Evolutionary conservation across 2,329 filamentous ascomycete genomes (phyloP).

Genomic region (Pseudogymnoascus sp.): DNA sequence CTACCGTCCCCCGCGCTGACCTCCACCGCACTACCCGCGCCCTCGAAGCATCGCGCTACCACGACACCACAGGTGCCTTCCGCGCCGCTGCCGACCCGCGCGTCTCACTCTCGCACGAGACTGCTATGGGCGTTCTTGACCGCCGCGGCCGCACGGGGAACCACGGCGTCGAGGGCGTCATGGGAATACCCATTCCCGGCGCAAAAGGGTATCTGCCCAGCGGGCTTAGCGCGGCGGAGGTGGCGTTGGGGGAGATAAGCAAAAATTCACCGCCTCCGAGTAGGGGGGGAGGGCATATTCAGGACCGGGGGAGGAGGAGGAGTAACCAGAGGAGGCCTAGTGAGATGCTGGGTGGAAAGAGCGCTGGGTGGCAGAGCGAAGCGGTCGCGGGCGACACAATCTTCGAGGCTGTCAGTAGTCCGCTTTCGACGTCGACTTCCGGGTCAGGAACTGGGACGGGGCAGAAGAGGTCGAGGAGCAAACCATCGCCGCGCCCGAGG

Average conservation of each 20-base stretch:
- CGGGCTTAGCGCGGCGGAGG: conserved; percentile 28
- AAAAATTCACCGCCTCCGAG: conserved; percentile 29
- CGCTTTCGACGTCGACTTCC: background rate
- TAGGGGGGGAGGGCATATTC: conserved; percentile 23
- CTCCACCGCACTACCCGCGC: conserved; percentile 36
- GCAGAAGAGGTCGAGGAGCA: background rate
- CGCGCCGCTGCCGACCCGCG: conserved; percentile 30
- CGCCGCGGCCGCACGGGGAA: conserved; percentile 19
- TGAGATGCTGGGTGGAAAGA: background rate
- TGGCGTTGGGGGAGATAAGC: conserved; percentile 36
- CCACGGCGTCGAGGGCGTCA: conserved; percentile 19
- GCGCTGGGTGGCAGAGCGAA: background rate
- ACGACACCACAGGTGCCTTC: conserved; percentile 38
- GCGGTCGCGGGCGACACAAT: background rate
- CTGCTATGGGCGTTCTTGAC: conserved; percentile 18
- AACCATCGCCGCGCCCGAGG: background rate
- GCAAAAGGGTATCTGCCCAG: conserved; percentile 23
- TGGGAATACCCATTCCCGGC: conserved; percentile 17
- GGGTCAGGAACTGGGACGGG: background rate
- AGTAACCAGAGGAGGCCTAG: conserved; percentile 3
- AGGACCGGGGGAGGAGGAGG: conserved; percentile 16
- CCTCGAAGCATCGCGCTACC: conserved; percentile 33
- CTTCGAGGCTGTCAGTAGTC: background rate
- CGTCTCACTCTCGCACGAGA: conserved; percentile 21
- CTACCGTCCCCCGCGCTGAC: conserved; percentile 18